Conservation (phyloP, 495 filamentous ascomycete species). For the Neurospora africana region DNA sequence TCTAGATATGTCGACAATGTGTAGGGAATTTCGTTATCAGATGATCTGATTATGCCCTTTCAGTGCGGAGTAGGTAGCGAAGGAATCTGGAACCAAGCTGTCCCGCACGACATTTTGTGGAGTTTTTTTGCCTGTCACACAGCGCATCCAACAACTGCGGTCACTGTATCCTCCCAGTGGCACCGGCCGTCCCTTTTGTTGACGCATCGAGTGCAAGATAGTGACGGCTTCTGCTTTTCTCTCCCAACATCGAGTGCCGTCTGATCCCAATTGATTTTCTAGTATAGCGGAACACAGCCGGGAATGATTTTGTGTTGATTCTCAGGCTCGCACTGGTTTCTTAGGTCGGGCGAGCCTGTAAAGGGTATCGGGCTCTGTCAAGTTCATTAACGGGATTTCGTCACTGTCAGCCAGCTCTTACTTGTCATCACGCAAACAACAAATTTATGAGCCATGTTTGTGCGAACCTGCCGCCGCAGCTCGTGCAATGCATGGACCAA, state of each 20-base stretch:
- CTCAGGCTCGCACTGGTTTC: neutral
- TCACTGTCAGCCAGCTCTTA: neutral
- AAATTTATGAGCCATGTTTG: neutral
- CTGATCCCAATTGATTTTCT: neutral
- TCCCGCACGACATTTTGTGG: neutral
- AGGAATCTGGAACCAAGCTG: neutral
- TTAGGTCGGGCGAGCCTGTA: neutral
- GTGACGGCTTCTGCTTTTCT: neutral
- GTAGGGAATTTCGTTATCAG: neutral
- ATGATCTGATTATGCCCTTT: neutral
- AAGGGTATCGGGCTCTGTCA: neutral
- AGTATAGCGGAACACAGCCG: neutral
- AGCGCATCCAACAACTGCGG: neutral
- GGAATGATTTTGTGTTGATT: neutral
- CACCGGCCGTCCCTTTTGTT: neutral
- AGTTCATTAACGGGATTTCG: neutral
- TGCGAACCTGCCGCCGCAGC: neutral
- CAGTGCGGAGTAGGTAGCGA: neutral
- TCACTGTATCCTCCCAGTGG: neutral
- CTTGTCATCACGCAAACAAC: neutral
- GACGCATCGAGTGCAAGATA: neutral
- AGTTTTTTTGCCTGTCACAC: neutral
- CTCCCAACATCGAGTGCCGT: neutral
- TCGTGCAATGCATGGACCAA: neutral
- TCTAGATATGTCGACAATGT: neutral